phyloP scores from a whole-genome alignment of 305 asterid genomes.

The Salvia sclarea region DNA sequence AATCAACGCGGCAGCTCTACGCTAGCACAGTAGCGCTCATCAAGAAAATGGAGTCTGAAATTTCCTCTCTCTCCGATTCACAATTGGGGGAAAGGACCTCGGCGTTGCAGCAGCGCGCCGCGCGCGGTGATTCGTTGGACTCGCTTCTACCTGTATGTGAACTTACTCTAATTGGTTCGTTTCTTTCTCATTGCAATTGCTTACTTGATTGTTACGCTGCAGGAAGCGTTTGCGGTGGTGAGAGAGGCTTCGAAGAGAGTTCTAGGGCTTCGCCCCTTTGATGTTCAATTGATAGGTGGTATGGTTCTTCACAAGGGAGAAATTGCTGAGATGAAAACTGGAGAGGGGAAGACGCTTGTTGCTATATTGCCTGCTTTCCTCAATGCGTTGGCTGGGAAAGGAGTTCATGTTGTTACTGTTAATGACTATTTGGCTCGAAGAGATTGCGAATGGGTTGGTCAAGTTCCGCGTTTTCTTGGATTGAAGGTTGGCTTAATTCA shows the following conservation, averaged over 20 bases:
- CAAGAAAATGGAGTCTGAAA: conserved; percentile 66
- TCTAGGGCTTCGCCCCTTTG: conserved; percentile 96
- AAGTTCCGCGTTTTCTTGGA: conserved; percentile 95
- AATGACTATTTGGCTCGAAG: conserved; percentile 96
- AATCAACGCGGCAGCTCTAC: conserved; percentile 71
- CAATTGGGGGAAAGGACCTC: conserved; percentile 76
- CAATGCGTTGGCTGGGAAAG: conserved; percentile 89
- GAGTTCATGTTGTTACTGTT: conserved; percentile 92
- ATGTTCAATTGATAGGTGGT: conserved; percentile 92
- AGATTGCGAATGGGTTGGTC: conserved; percentile 99
- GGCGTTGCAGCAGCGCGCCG: conserved; percentile 64
- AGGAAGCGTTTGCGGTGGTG: conserved; percentile 94
- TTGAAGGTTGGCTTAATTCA: conserved; percentile 97
- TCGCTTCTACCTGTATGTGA: conserved; percentile 80
- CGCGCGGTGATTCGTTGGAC: conserved; percentile 65
- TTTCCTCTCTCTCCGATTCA: conserved; percentile 76
- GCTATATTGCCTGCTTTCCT: conserved; percentile 93
- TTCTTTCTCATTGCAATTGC: too few species aligned
- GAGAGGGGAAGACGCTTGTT: conserved; percentile 98
- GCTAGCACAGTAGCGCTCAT: conserved; percentile 59
- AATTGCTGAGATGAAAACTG: conserved; percentile 98
- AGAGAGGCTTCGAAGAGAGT: conserved; percentile 97
- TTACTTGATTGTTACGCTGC: too few species aligned
- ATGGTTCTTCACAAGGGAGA: conserved; percentile 99
- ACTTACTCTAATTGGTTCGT: background rate